Conservation (phyloP, 2,329 filamentous ascomycete genomes). For the Hirsutella rhossiliensis region DNA sequence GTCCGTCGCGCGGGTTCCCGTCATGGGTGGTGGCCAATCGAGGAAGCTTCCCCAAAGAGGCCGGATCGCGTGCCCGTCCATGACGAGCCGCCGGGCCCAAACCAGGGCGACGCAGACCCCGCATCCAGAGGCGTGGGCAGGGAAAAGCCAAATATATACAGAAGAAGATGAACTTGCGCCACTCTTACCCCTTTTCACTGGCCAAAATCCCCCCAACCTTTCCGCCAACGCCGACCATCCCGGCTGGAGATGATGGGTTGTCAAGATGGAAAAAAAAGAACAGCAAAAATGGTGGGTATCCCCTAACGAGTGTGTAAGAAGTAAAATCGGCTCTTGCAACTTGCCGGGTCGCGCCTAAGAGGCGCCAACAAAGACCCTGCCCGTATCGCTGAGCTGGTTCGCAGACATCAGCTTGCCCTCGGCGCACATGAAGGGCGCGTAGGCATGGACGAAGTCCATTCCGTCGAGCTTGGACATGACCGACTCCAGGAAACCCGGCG, state of each 20-base stretch:
- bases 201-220: not conserved
- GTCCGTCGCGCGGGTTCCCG: no score
- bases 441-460: constrained; percentile 38
- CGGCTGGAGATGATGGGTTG: not conserved
- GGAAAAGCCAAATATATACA: constrained; percentile 18
- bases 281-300: constrained; percentile 9
- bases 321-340: constrained; percentile 8
- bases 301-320: constrained; percentile 27
- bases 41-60: no score
- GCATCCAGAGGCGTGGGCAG: no score
- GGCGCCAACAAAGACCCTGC: constrained; percentile 33
- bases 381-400: constrained; percentile 32
- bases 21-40: no score
- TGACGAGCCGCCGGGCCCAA: no score
- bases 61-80: no score
- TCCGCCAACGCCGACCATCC: not conserved
- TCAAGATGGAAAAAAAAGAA: not conserved
- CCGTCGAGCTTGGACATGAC: constrained; percentile 36
- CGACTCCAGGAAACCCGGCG: constrained; percentile 31
- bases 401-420: constrained; percentile 5
- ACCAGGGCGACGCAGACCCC: no score
- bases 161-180: constrained; percentile 8
- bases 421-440: constrained; percentile 44
- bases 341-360: not conserved
- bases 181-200: not conserved